phyloP scores from a whole-genome alignment of 768 basidiomycete genomes.

The Suillus cothurnatus region DNA sequence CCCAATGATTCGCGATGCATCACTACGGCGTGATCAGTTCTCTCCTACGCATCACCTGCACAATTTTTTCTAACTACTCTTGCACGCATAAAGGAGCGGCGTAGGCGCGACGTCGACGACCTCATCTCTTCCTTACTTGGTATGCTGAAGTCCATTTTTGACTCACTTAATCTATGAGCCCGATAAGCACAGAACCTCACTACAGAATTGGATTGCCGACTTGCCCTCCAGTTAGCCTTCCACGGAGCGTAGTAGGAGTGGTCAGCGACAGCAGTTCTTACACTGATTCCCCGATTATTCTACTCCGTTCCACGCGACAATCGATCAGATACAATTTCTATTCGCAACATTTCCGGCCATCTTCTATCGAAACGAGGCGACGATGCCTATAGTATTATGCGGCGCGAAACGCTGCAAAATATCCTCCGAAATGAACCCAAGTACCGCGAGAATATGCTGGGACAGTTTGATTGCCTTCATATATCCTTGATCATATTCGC shows the following conservation, averaged over 20 bases:
- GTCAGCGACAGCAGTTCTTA: no score
- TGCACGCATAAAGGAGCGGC: no score
- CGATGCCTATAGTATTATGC: conserved; percentile 23
- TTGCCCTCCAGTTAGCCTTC: no score
- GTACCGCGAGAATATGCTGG: conserved; percentile 25
- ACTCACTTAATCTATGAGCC: no score
- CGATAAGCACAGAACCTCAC: no score
- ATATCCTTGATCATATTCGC: conserved; percentile 21
- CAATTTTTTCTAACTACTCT: neutral
- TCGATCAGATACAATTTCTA: conserved; percentile 27
- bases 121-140: no score
- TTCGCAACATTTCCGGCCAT: conserved; percentile 35
- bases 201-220: no score
- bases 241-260: no score
- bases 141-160: no score
- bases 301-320: conserved; percentile 30
- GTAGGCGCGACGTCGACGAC: no score
- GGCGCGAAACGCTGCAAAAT: conserved; percentile 23
- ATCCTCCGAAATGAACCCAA: conserved; percentile 22
- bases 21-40: neutral
- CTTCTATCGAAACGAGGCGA: conserved; percentile 39
- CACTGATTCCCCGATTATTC: no score
- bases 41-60: neutral
- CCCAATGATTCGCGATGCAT: neutral
- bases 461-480: conserved; percentile 24